Base-by-base conservation (phyloP, 2,329 filamentous ascomycete genomes). In the Byssochlamys sp. region DNA sequence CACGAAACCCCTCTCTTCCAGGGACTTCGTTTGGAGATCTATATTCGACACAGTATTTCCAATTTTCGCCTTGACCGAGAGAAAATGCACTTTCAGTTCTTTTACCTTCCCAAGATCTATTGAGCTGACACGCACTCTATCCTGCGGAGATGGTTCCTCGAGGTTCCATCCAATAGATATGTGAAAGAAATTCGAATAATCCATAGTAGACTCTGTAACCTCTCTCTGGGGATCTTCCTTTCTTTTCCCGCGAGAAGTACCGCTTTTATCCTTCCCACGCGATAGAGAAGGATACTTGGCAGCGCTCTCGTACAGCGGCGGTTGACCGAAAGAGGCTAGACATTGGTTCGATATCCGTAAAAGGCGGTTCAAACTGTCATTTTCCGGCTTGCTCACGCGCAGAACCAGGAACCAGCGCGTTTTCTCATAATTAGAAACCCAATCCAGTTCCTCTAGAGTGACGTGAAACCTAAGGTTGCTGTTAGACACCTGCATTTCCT, bases 91-190 rank as follows among this genome's bases (percentile, higher is more conserved):
- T 2, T 67, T 66, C 63, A 85, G 78, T 0, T 65, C 66, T 9
- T 61, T 65, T 10, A 82, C 56, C 6, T 58, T 65, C 2, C 61
- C 66, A 11, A 68, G 56, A 52, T 68, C 60, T 28, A 71, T 60
- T 7, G 35, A 33, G 12, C 60, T 55, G 25, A 72, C 58, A 27
- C 66, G 66, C 54, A 70, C 61, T 14, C 67, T 65, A 12, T 81
- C 66, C 33, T 80, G 77, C 2, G 74, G 58, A 4, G 71, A 76
- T 0, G 84, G 85, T 49, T 76, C 69, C 9, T 77, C 72, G 60
- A 92, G 79, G 1, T 83, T 87, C 94, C 92, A 97, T 0, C 87
- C 94, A 57, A 99, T 84, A 52, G 91, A 96, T 59, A 97, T 77
- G 72, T 99, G 94, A 67, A 96, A 96, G 25, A 81, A 83, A 53